Evolutionary conservation across 129 eudicot genomes (phyloP), one percentile per base, ranked within the genome.

Genomic region (Rutidosis leptorrhynchoides): DNA sequence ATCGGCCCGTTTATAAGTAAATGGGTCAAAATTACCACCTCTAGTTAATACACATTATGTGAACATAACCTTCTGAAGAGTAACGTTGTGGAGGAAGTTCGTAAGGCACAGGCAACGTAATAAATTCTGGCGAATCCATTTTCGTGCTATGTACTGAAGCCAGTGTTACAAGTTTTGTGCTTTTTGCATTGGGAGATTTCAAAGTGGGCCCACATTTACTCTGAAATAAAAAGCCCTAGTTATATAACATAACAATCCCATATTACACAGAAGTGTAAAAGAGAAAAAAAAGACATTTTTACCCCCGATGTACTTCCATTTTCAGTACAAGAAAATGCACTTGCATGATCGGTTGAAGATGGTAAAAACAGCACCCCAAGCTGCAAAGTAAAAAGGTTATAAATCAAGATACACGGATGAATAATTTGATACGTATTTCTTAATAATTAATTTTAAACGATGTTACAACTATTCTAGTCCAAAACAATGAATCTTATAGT

Each of bases 341-440:
- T 43, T 29, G 78, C 70, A n/a, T 68, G 76, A 64, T 68, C 86
- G 33, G 68, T 23, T 32, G 81, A 27, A 42, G 82, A 69, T 35
- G 97, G 99, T 74, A 94, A 75, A 79, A 89, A 81, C 73, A 94
- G 88, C 76, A 94, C 97, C 16, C 99, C 99, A 10, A 94, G 95
- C 99, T 94, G 85, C 58, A 49, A 61, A 65, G 42, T 49, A 24
- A 40, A 65, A 58, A 11, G 63, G 55, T 69, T 69, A 28, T 58
- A 37, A 54, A 22, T 32, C 71, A 74, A 59, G 62, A 62, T 57
- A 43, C 12, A 40, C 9, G 63, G 24, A 72, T 23, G n/a, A n/a
- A n/a, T n/a, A n/a, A n/a, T n/a, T n/a, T n/a, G 30, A 49, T 56
- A 57, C 15, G 15, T 25, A 27, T 25, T 4, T 3, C 15, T 3